Evolutionary conservation across 495 filamentous ascomycete species (phyloP), one percentile per base, ranked within the genome.

Genomic region (Penicillium cinerascens): DNA sequence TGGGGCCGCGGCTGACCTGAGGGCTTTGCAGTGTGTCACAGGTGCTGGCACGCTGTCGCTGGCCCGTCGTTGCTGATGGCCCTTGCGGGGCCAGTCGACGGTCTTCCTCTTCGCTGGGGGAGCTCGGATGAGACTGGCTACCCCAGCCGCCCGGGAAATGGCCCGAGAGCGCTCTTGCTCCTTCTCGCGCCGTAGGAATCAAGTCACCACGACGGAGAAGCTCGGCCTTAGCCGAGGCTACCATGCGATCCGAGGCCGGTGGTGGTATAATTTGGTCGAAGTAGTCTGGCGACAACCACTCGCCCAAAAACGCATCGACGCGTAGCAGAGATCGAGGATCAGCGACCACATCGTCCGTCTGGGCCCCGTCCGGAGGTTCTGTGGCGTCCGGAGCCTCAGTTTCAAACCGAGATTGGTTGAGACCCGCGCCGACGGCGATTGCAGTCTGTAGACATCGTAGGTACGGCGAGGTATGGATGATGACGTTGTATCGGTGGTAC

Each of bases 211-310:
- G 80, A 43, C 85, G 82, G 11, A 95, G 73, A 5, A 96, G 69
- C 57, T 95, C 90, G 5, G 86, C 87, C 69, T 96, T 97, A 10
- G 93, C 91, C 10, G 79, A 80, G 15, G 87, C 85, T 1, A 97
- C 78, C 88, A 98, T 91, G 69, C 91, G 81, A 15, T 86, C 80
- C 2, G 90, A 92, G 40, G 80, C 79, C 2, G 93, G 95, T 13
- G 93, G 93, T 2, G 91, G 90, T 9, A 87, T 92, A 59, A 97
- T 97, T 27, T 86, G 76, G 38, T 92, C 91, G 61, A 89, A 99
- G 63, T 99, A 99, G 61, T 90, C 86, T 4, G 89, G 89, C 4
- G 86, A 87, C 38, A 97, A 77, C 93, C 93, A 99, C 73, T 99
- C 93, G 15, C 95, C 95, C 3, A 97, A 78, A 64, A 92, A 95